These are phyloP conservation scores for Boletus subparvulus DNA, from an alignment of 768 basidiomycete species.

Conservation along the genomic window DNA sequence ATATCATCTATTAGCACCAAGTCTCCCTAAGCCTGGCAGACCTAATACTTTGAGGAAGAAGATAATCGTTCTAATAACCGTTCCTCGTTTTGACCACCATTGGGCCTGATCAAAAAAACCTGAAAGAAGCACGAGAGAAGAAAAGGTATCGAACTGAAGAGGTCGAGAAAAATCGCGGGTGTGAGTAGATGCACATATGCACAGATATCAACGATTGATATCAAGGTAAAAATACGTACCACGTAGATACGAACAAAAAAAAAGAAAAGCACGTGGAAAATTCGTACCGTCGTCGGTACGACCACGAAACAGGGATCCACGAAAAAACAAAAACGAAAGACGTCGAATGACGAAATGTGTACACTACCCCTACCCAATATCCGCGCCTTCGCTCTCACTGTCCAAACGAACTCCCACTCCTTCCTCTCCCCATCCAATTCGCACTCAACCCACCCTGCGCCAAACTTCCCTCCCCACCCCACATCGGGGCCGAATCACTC, in stretches of 20 bases:
- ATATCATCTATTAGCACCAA: too few relatives aligned
- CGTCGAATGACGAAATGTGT: slow-evolving; percentile 24
- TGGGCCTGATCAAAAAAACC: too few relatives aligned
- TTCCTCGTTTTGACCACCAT: too few relatives aligned
- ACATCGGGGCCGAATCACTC: slow-evolving; percentile 28
- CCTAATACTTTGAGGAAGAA: too few relatives aligned
- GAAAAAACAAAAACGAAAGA: slow-evolving; percentile 15
- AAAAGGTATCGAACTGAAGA: too few relatives aligned
- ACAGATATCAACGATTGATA: too few relatives aligned
- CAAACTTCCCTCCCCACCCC: slow-evolving; percentile 19
- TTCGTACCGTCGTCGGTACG: not conserved
- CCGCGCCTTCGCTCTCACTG: slow-evolving; percentile 16
- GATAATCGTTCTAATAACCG: too few relatives aligned
- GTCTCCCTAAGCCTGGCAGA: too few relatives aligned
- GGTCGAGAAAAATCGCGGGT: too few relatives aligned
- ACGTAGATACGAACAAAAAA: not conserved
- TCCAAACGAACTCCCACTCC: slow-evolving; percentile 27
- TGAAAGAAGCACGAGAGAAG: too few relatives aligned
- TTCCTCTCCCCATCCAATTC: slow-evolving; percentile 29
- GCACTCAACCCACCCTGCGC: slow-evolving; percentile 26
- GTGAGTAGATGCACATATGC: too few relatives aligned
- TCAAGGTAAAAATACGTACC: not conserved
- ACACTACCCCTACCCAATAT: not conserved
- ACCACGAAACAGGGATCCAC: not conserved
- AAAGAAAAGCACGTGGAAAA: not conserved